Evolutionary conservation across 352 stramenopile species (phyloP), one percentile per base, ranked within the genome.

Genomic region (Pythium aquatile): DNA sequence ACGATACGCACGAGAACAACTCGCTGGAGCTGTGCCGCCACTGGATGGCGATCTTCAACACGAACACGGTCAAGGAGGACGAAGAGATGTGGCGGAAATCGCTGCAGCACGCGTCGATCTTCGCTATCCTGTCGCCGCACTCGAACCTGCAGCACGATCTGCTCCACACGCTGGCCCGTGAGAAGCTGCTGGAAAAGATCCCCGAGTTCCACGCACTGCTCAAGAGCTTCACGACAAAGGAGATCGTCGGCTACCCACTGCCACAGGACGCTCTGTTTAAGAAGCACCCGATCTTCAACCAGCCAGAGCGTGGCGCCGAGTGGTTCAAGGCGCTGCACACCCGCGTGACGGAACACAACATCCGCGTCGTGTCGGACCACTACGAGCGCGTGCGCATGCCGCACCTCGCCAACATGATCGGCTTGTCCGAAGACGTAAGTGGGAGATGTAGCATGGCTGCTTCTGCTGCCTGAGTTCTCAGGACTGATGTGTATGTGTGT

Each of bases 311-410:
- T 35, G 78, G 77, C 37, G 62, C 75, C 17, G 84, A 96, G 66
- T 98, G 96, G 95, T 82, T 89, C 49, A 83, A 89, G 59, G 78
- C 74, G 24, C 92, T 99, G 30, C 87, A 98, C 71, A 91, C 78
- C 39, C 89, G 97, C 51, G 95, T 99, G 42, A 93, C 98, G 16
- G 93, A 99, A 77, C 96, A 99, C 88, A 99, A 99, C 79, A 96
- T 99, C 61, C 91, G 97, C 44, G 83, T 98, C 11, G 81, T 96
- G 11, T 82, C 95, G 2, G 76, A 92, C 44, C 98, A 99, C 78
- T 99, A 99, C 74, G 84, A 96, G 58, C 95, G 96, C 52, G 99
- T 99, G 61, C 85, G 88, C 48, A 76, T 96, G 39, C 81, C 82
- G 28, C 89, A 98, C 63, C 77, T 99, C n/a, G 95, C 95, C 30